Conservation (phyloP, 805 yeast genomes). For the Kregervanrija delftensis region DNA sequence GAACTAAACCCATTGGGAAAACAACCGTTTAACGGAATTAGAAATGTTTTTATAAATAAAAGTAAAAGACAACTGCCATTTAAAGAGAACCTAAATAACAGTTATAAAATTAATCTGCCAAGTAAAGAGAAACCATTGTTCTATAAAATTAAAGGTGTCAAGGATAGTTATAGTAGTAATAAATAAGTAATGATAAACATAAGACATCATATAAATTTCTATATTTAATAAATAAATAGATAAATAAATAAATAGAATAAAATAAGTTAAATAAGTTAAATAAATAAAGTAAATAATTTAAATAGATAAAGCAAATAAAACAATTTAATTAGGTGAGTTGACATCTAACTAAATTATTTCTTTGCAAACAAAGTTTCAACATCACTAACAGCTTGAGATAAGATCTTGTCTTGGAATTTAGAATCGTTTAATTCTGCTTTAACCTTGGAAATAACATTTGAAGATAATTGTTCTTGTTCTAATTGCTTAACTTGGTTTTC, state of each 20-base stretch:
- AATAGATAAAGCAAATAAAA: background rate
- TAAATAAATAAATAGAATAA: slow-evolving; percentile 4
- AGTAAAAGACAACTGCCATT: no score
- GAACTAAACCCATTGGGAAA: slow-evolving; percentile 58
- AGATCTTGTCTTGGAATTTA: slow-evolving; percentile 88
- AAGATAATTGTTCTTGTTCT: slow-evolving; percentile 89
- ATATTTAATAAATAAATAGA: slow-evolving; percentile 3
- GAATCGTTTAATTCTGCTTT: slow-evolving; percentile 77
- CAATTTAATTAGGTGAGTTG: background rate
- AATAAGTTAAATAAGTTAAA: background rate
- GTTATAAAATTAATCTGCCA: slow-evolving; percentile 25
- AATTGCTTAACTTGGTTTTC: slow-evolving; percentile 93
- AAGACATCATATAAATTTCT: background rate
- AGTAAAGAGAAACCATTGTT: slow-evolving; percentile 37
- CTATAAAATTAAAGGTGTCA: slow-evolving; percentile 30
- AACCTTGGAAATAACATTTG: slow-evolving; percentile 82
- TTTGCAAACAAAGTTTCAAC: slow-evolving; percentile 72
- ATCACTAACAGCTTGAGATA: slow-evolving; percentile 87
- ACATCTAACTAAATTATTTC: slow-evolving; percentile 17
- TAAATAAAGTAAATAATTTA: slow-evolving; percentile 3
- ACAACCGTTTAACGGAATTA: slow-evolving; percentile 31
- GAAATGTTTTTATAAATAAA: no score
- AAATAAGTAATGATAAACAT: background rate
- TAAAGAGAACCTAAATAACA: no score
- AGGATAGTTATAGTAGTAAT: slow-evolving; percentile 1